These are phyloP conservation scores for Aspergillus ochraceoroseus DNA, from an alignment of 2,329 filamentous ascomycete genomes.

Conservation along the genomic window DNA sequence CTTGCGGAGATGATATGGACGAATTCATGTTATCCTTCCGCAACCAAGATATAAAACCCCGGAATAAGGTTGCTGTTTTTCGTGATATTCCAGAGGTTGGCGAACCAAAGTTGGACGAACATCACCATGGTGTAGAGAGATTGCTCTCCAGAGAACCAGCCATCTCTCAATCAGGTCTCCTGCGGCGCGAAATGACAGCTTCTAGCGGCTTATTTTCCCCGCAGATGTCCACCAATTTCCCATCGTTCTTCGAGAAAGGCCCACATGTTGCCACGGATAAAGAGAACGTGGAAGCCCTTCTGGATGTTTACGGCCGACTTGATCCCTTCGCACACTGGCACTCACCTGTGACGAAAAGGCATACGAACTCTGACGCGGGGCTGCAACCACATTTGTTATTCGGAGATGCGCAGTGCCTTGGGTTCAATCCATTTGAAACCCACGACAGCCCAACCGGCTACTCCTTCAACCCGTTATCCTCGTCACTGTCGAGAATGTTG, in stretches of 20 bases:
- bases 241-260: slow-evolving; percentile 12
- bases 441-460: slow-evolving; percentile 28
- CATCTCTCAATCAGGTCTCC: slow-evolving; percentile 23
- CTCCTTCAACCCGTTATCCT: slow-evolving; percentile 33
- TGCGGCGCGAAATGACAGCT: slow-evolving; percentile 15
- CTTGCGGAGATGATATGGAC: slow-evolving; percentile 27
- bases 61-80: slow-evolving; percentile 36
- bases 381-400: slow-evolving; percentile 29
- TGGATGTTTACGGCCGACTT: slow-evolving; percentile 25
- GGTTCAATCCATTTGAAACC: slow-evolving; percentile 25
- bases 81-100: slow-evolving; percentile 28
- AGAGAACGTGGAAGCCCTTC: slow-evolving; percentile 39
- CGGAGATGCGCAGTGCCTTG: slow-evolving; percentile 19
- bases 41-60: slow-evolving; percentile 28
- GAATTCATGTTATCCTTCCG: slow-evolving; percentile 35
- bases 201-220: slow-evolving; percentile 17
- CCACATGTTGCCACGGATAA: slow-evolving; percentile 24
- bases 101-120: slow-evolving; percentile 13
- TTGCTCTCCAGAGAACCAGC: slow-evolving; percentile 14
- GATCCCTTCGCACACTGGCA: slow-evolving; percentile 26
- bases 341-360: slow-evolving; percentile 23
- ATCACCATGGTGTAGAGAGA: slow-evolving; percentile 8
- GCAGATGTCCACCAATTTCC: slow-evolving; percentile 13
- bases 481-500: slow-evolving; percentile 22
- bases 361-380: slow-evolving; percentile 17